Base-by-base conservation (phyloP, 2,329 filamentous ascomycete species). In the Paraconiothyrium brasiliense region DNA sequence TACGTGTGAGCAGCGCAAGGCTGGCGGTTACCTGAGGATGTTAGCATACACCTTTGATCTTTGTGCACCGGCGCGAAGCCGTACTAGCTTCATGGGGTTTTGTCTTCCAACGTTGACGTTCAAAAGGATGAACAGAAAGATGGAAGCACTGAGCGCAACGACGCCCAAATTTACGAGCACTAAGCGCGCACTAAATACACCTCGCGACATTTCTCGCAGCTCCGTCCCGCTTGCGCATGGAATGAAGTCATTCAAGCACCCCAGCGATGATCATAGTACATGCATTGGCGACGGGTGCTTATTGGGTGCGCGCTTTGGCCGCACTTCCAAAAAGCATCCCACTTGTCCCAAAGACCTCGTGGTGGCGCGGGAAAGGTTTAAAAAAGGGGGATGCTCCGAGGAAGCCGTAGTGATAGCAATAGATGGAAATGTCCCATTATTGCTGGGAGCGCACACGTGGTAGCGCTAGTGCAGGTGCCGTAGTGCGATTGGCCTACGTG, bases 1-100 rank as follows among this genome's bases (percentile, higher is more conserved):
- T 64, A 72, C 69, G 66, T 32, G 69, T 64, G 50, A 72, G 61
- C 49, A 72, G 65, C 59, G 69, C 30, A 4, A 68, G 47, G 63
- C 67, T 63, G 52, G 59, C 58, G 5, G 68, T 50, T 52, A 64
- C 57, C 70, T 72, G 14, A 13, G 3, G 2, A 43, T 6, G 9
- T 69, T 39, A 68, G 59, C 41, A 47, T 44, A 37, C 22, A 13
- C 9, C 52, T 16, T 30, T 27, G 32, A 20, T 9, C 8, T 51
- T 51, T 20, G 16, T 6, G 2, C 10, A 43, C 3, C 4, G n/a
- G 11, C n/a, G 3, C 9, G 6, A 9, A 27, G 11, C 30, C 50
- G 11, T 13, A 54, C 50, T 14, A 54, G 34, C 20, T 54, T 54
- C 50, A 54, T 54, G 50, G 13, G 30, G 50, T 27, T 11, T 54